A percentile compares a stretch with the other conserved stretches of the same genome.
Evolutionary conservation across 495 filamentous ascomycete genomes (phyloP).

Genomic region (Eremomyces bilateralis): DNA sequence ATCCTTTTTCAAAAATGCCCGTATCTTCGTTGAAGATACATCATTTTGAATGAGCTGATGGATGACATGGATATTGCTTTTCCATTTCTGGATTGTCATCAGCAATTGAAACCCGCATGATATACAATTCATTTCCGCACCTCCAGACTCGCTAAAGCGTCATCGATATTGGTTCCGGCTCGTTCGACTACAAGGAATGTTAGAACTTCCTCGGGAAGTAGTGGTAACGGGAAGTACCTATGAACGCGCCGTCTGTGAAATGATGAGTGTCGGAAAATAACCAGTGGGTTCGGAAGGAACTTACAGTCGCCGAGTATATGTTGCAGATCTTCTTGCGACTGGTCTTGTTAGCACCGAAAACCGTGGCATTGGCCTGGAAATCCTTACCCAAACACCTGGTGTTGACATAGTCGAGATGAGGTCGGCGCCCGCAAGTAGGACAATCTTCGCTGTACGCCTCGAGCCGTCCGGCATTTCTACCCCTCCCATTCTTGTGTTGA

Average conservation of each 20-base stretch:
- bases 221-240: too few species aligned
- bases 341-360: too few species aligned
- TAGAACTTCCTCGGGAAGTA: too few species aligned
- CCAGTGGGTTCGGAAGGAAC: not conserved
- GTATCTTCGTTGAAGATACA: slow-evolving; percentile 74
- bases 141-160: slow-evolving; percentile 17
- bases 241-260: slow-evolving; percentile 44
- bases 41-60: slow-evolving; percentile 79
- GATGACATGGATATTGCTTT: slow-evolving; percentile 68
- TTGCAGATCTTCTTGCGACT: slow-evolving; percentile 56
- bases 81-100: slow-evolving; percentile 47
- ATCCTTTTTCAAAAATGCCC: slow-evolving; percentile 58
- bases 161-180: slow-evolving; percentile 71
- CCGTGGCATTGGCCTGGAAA: too few species aligned
- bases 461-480: slow-evolving; percentile 42
- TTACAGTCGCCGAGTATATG: slow-evolving; percentile 56
- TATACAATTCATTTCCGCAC: slow-evolving; percentile 3
- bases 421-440: slow-evolving; percentile 62
- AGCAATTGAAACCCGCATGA: slow-evolving; percentile 45
- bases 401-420: slow-evolving; percentile 71
- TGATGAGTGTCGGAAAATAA: not conserved
- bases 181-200: too few species aligned
- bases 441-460: slow-evolving; percentile 33
- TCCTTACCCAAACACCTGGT: slow-evolving; percentile 61
- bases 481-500: slow-evolving; percentile 58